A percentile compares a stretch with the other conserved stretches of the same genome.
phyloP scores from a whole-genome alignment of 192 early-diverging fungal genomes.

The Podila minutissima region DNA sequence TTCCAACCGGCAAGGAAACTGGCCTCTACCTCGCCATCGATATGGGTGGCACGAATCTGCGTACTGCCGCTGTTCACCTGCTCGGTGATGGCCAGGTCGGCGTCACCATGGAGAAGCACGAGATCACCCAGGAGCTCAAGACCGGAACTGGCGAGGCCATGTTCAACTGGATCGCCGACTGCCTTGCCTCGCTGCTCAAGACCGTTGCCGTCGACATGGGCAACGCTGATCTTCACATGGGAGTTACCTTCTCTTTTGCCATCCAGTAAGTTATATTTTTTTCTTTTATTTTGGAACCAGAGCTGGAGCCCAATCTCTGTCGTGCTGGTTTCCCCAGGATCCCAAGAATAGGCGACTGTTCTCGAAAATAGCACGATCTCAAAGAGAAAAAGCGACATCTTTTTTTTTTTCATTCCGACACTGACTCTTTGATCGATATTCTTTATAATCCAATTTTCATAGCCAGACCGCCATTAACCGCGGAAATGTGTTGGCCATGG shows the following conservation, averaged over 20 bases:
- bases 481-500: conserved; percentile 55
- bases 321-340: no score
- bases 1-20: conserved; percentile 81
- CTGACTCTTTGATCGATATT: not conserved
- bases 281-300: conserved; percentile 1
- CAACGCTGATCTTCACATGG: conserved; percentile 61
- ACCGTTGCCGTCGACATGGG: conserved; percentile 34
- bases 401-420: not conserved
- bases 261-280: conserved; percentile 70
- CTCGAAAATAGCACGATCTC: no score
- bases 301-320: no score
- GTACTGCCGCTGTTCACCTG: conserved; percentile 80
- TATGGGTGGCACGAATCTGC: conserved; percentile 91
- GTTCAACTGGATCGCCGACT: conserved; percentile 82
- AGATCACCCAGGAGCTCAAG: conserved; percentile 79
- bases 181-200: conserved; percentile 58
- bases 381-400: no score
- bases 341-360: no score
- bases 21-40: conserved; percentile 89
- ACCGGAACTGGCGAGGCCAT: conserved; percentile 66
- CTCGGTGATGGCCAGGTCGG: conserved; percentile 73
- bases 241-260: conserved; percentile 85
- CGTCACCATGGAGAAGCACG: conserved; percentile 54
- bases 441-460: conserved; percentile 9
- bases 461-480: conserved; percentile 57